Base-by-base conservation (phyloP, 805 yeast genomes). In the Komagataella phaffii region DNA sequence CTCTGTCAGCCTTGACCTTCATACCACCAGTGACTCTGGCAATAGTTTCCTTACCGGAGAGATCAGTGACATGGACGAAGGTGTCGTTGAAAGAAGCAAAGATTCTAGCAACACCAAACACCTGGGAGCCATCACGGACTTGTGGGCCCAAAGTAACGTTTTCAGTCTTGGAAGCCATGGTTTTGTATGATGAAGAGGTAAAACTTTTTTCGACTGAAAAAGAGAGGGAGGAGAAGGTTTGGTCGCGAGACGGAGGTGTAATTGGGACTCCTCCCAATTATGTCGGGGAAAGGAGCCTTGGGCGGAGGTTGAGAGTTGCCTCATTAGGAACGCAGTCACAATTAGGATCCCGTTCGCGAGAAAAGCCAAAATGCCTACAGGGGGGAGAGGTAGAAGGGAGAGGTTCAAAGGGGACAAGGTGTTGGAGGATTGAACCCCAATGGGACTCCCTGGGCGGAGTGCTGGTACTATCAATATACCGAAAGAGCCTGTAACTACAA, bases 1-100 rank as follows among this genome's bases (percentile, higher is more conserved):
- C 99, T 82, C 98, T 88, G 82, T 93, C 99, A 69, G 99, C 99
- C 85, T 93, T 93, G 76, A 93, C 99, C 84, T 93, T 93, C 99
- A 93, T 93, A 79, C 99, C 99, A 83, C 99, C 99, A 71, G 99
- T 93, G 67, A 93, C 96, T 81, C 98, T 89, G 81, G 96, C 84
- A 72, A 93, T 91, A 79, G 99, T 93, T 81, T 95, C 99, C 78
- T 91, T 93, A 78, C 99, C 99, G 68, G 98, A 88, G 67, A 90
- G 80, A 82, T 93, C 99, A 68, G 99, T 93, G 68, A 93, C 93
- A 76, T 93, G 99, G 67, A 93, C 99, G 79, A 93, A 93, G 62
- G 99, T 93, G 81, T 93, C 99, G 86, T 93, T 93, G 83, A 90
- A 89, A 62, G 99, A 95, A 70, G 99, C 99, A 73, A 82, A 93